Conservation (phyloP, 1,284 basidiomycete genomes). For the Austroboletus niveus region DNA sequence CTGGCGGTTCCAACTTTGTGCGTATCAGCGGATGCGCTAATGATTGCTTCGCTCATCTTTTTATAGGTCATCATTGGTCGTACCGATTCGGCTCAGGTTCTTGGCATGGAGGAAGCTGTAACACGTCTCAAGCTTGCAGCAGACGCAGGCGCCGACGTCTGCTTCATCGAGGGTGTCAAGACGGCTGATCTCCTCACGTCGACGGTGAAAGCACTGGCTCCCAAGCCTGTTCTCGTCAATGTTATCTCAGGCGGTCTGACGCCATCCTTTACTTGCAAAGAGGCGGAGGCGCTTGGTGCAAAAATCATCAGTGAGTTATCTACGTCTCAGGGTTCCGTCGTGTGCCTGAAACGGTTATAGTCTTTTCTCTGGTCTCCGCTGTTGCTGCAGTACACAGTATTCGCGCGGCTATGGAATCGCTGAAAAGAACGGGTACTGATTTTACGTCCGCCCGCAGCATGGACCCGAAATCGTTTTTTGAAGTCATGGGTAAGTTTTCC, state of each 20-base stretch:
- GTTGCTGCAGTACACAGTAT: constrained; percentile 72
- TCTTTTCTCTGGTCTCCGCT: constrained; percentile 68
- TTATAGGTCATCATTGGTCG: constrained; percentile 75
- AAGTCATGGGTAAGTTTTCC: constrained; percentile 56
- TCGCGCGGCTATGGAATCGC: constrained; percentile 66
- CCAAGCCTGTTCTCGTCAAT: constrained; percentile 75
- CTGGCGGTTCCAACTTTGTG: constrained; percentile 70
- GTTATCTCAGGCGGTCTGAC: constrained; percentile 76
- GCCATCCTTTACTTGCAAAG: constrained; percentile 65
- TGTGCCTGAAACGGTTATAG: constrained; percentile 29
- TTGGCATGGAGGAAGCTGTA: constrained; percentile 78
- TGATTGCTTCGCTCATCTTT: not conserved
- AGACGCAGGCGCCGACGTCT: constrained; percentile 77
- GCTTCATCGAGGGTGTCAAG: constrained; percentile 81
- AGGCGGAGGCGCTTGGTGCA: constrained; percentile 68
- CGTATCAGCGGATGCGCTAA: constrained; percentile 5
- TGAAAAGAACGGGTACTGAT: constrained; percentile 76
- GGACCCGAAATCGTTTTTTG: constrained; percentile 75
- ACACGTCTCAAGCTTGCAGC: constrained; percentile 67
- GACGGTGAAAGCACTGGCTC: constrained; percentile 65
- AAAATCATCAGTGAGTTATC: constrained; percentile 67
- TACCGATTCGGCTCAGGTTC: constrained; percentile 78
- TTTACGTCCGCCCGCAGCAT: constrained; percentile 68
- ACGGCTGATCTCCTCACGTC: constrained; percentile 62
- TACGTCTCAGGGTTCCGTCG: too few relatives aligned